These are phyloP conservation scores for Rhazya stricta DNA, from an alignment of 257 asterid genomes.

Conservation along the genomic window DNA sequence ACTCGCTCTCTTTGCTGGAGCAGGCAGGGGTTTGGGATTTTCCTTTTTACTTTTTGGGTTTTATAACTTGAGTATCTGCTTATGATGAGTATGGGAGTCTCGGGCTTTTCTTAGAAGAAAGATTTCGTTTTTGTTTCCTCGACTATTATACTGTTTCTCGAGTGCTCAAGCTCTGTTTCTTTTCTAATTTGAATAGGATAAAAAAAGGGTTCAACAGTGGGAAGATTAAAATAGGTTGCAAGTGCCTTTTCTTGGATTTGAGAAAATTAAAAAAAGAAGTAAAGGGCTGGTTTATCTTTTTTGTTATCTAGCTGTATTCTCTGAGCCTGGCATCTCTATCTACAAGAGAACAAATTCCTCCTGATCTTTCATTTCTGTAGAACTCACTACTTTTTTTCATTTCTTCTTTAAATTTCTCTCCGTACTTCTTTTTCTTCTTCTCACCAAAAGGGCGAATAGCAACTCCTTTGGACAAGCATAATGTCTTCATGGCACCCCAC, in stretches of 20 bases:
- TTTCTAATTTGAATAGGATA: neutral
- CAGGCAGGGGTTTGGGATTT: neutral
- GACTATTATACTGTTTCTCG: neutral
- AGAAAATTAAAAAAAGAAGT: neutral
- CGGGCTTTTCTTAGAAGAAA: neutral
- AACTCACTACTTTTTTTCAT: neutral
- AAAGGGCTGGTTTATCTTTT: neutral
- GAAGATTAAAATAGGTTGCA: neutral
- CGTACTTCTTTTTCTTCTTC: neutral
- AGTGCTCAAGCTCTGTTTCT: neutral
- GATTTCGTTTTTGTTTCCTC: neutral
- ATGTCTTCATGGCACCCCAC: neutral
- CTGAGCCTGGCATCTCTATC: neutral
- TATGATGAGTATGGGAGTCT: neutral
- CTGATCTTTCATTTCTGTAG: neutral
- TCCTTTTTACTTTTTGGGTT: neutral
- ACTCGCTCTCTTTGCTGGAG: neutral
- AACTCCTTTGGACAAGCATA: neutral
- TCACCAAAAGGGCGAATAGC: neutral
- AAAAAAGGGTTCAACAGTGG: neutral
- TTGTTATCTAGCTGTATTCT: conserved; percentile 1
- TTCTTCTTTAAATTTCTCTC: neutral
- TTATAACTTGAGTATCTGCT: neutral
- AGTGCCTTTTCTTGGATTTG: neutral
- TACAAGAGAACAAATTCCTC: neutral